A percentile compares a stretch with the other conserved stretches of the same genome.
Conservation (phyloP, 192 early-diverging fungal genomes). For the Allomyces javanicus region DNA sequence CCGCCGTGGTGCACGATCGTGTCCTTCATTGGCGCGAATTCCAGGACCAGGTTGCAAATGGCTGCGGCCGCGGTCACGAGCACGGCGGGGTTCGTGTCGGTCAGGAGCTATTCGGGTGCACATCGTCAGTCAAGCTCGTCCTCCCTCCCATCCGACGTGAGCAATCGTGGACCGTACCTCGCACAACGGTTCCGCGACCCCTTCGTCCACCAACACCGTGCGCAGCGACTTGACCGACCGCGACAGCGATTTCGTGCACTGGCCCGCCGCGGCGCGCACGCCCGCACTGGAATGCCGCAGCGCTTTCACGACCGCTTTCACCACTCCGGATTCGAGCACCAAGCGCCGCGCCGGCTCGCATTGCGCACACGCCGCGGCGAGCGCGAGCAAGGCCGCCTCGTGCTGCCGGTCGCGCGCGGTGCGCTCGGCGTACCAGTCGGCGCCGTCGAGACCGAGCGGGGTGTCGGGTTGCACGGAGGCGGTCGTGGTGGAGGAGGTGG, state of each 20-base stretch:
- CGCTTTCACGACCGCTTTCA: slow-evolving; percentile 45
- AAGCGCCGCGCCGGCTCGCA: not conserved
- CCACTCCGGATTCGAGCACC: slow-evolving; percentile 54
- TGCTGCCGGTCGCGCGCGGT: not conserved
- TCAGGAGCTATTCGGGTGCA: slow-evolving; percentile 20
- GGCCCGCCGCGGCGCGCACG: slow-evolving; percentile 55
- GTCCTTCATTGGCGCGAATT: slow-evolving; percentile 61
- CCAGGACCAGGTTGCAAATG: slow-evolving; percentile 66
- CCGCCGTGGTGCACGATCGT: slow-evolving; percentile 50
- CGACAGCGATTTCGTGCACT: slow-evolving; percentile 55
- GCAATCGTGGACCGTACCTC: slow-evolving; percentile 16
- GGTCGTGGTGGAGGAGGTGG: not conserved
- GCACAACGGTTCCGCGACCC: slow-evolving; percentile 45
- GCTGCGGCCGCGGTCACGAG: slow-evolving; percentile 50
- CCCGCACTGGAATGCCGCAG: slow-evolving; percentile 31
- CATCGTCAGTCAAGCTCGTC: not conserved
- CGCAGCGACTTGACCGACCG: slow-evolving; percentile 53
- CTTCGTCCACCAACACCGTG: slow-evolving; percentile 59
- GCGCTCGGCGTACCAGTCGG: not conserved
- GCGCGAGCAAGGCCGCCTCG: not conserved
- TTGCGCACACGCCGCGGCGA: not conserved
- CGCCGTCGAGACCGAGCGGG: not conserved
- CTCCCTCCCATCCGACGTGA: not conserved
- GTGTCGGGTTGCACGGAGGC: not conserved
- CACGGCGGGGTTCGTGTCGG: slow-evolving; percentile 37